Base-by-base conservation (phyloP, 352 stramenopile species). In the Phytophthora capsici region DNA sequence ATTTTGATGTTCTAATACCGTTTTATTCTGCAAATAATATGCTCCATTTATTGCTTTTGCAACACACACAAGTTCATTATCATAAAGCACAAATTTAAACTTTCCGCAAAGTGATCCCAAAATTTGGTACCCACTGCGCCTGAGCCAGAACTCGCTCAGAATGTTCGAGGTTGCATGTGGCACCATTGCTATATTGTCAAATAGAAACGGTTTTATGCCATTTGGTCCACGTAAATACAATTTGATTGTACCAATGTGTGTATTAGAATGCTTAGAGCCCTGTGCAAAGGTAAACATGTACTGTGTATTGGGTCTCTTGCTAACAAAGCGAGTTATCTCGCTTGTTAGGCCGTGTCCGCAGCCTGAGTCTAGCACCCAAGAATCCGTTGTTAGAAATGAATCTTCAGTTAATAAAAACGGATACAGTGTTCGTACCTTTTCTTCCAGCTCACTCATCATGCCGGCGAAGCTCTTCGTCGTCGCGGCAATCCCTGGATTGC, bases 281-380 rank as follows among this genome's bases (percentile, higher is more conserved):
- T 68, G 41, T 47, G 59, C 45, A 43, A 57, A 68, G 12, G 50
- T 68, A 68, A 68, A 68, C 25, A 5, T 32, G 6, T 57, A 36
- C 41, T 20, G 4, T 16, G 7, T 57, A 20, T 61, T 13, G 25
- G 47, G 26, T 19, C 16, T 6, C 25, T 28, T 52, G 2, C 34
- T 19, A 0, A 57, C 44, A n/a, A 68, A 57, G 16, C n/a, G 17
- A 3, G 51, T 6, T 6, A 16, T n/a, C n/a, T n/a, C n/a, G n/a
- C n/a, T n/a, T n/a, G 52, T 63, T 47, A 63, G 22, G 9, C 60
- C 52, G 14, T 38, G 41, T 10, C 57, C 58, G 40, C 36, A 68
- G 6, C 38, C 20, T 51, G 46, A 63, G n/a, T 56, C 44, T 2
- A 57, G 6, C 2, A 58, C 44, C 51, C 47, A 58, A 6, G 37